A percentile compares a stretch with the other conserved stretches of the same genome.
phyloP scores from a whole-genome alignment of 305 asterid genomes.

The Solanum hybrid region DNA sequence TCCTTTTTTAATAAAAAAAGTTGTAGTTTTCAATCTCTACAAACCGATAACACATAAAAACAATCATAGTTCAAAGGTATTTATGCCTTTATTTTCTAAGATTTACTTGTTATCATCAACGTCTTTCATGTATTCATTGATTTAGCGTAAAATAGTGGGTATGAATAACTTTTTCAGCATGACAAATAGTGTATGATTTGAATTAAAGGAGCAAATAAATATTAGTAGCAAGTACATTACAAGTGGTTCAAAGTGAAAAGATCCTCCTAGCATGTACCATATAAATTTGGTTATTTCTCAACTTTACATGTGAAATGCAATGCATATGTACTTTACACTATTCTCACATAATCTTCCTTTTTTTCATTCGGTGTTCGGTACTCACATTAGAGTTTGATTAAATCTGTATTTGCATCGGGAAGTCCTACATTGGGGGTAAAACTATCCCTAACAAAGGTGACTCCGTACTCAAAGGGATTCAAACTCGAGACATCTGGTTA shows the following conservation, averaged over 20 bases:
- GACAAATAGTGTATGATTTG: neutral
- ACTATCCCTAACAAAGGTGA: neutral
- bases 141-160: neutral
- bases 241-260: neutral
- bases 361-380: fast-evolving
- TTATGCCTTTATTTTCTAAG: neutral
- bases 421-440: fast-evolving
- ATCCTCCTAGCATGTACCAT: neutral
- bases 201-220: neutral
- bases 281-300: neutral
- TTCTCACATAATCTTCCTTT: neutral
- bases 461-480: fast-evolving
- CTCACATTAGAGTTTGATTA: neutral
- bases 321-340: neutral
- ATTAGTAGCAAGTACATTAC: neutral
- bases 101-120: neutral
- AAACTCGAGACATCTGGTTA: fast-evolving
- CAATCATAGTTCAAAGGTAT: neutral
- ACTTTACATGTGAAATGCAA: neutral
- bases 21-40: neutral
- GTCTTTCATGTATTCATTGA: neutral
- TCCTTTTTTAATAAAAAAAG: neutral
- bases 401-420: fast-evolving
- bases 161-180: neutral
- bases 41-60: neutral